Evolutionary conservation across 345 rosid species (phyloP).

Genomic region (Mangifera indica): DNA sequence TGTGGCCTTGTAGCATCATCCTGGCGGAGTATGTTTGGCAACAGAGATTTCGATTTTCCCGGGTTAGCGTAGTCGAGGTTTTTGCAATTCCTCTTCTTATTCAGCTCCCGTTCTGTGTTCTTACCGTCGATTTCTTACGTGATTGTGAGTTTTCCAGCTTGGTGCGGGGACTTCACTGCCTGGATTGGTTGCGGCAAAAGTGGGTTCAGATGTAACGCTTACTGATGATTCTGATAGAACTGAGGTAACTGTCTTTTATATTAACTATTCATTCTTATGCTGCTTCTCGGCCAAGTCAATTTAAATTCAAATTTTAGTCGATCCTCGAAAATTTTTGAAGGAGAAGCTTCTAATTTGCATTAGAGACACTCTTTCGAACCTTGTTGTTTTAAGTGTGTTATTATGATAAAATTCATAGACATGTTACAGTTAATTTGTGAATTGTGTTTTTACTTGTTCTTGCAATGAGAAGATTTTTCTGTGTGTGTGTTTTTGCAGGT

Average conservation of each 20-base stretch:
- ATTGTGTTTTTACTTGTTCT: neutral
- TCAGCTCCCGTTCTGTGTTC: neutral
- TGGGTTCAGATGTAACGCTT: conserved; percentile 70
- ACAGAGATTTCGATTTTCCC: conserved; percentile 59
- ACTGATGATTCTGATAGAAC: conserved; percentile 58
- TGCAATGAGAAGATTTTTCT: neutral
- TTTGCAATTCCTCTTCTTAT: conserved; percentile 1
- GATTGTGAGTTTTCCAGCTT: conserved; percentile 39
- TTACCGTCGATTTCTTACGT: neutral
- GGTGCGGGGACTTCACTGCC: conserved; percentile 86
- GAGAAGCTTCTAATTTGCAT: neutral
- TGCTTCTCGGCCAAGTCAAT: neutral
- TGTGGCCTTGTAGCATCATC: conserved; percentile 85
- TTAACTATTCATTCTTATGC: neutral
- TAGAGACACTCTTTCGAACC: no score
- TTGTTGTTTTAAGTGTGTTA: no score
- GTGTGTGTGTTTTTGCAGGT: conserved; percentile 43
- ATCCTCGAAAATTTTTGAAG: neutral
- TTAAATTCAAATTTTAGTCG: neutral
- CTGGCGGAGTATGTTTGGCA: conserved; percentile 96
- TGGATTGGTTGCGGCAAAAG: conserved; percentile 76
- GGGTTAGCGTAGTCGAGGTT: conserved; percentile 63
- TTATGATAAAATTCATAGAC: neutral
- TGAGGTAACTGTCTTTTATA: conserved; percentile 46
- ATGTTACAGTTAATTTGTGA: neutral